A percentile compares a stretch with the other conserved stretches of the same genome.
Conservation (phyloP, 768 basidiomycete species). For the Suillus lakei region DNA sequence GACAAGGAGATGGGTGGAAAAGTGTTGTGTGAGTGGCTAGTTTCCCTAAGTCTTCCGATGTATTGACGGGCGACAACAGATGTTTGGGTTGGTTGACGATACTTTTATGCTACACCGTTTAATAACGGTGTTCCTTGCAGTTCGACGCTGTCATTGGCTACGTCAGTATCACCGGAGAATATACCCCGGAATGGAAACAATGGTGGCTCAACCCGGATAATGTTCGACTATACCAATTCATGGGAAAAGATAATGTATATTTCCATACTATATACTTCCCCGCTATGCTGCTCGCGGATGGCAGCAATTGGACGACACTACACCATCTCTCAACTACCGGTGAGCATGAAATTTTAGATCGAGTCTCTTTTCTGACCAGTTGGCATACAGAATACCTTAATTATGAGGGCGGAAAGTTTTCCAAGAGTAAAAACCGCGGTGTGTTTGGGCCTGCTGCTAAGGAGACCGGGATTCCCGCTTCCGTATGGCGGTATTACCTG, state of each 20-base stretch:
- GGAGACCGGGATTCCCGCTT: conserved; percentile 91
- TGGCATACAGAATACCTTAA: conserved; percentile 83
- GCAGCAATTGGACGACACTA: conserved; percentile 90
- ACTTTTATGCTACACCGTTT: background rate
- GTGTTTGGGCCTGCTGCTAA: conserved; percentile 95
- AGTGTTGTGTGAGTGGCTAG: conserved; percentile 82
- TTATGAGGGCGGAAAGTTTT: conserved; percentile 99
- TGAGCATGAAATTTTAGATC: conserved; percentile 38
- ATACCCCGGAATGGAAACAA: conserved; percentile 91
- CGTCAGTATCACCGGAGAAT: conserved; percentile 94
- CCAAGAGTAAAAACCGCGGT: conserved; percentile 94
- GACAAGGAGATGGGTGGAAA: conserved; percentile 89
- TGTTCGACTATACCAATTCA: conserved; percentile 95
- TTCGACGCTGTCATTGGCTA: conserved; percentile 98
- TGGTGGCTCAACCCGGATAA: conserved; percentile 97
- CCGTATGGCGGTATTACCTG: conserved; percentile 97
- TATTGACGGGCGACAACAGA: conserved; percentile 48
- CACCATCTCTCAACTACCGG: conserved; percentile 96
- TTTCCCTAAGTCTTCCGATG: conserved; percentile 6
- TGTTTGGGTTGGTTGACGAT: conserved; percentile 78
- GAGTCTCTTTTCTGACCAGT: conserved; percentile 2
- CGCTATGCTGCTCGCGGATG: conserved; percentile 86
- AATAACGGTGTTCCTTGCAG: conserved; percentile 44
- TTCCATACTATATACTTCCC: conserved; percentile 98
- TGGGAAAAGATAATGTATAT: conserved; percentile 99